A percentile compares a stretch with the other conserved stretches of the same genome.
These are phyloP conservation scores for Brassica incana DNA, from an alignment of 345 rosid genomes.

Conservation along the genomic window DNA sequence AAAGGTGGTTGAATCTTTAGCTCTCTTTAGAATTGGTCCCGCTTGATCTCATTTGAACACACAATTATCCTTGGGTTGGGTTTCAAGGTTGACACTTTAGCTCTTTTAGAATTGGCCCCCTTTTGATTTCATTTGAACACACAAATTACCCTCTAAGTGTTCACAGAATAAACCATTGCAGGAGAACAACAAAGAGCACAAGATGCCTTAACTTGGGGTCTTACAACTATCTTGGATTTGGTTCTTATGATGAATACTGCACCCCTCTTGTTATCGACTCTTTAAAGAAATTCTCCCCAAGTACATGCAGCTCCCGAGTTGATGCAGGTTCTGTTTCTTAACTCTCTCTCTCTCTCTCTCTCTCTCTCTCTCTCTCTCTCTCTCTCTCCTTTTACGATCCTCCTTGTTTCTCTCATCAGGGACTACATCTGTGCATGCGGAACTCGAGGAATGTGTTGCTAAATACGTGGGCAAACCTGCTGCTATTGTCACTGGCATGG, in stretches of 20 bases:
- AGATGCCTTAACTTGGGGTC: slow-evolving; percentile 94
- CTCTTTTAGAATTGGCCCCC: background rate
- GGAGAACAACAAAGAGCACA: slow-evolving; percentile 70
- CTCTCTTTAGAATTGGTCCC: background rate
- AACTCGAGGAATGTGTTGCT: slow-evolving; percentile 83
- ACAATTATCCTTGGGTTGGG: background rate
- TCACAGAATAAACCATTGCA: slow-evolving; percentile 25
- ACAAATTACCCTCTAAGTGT: background rate
- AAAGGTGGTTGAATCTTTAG: background rate
- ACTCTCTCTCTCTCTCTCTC: background rate
- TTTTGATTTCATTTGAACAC: background rate
- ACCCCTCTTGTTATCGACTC: slow-evolving; percentile 85
- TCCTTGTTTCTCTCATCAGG: slow-evolving; percentile 48
- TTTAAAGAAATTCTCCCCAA: slow-evolving; percentile 71
- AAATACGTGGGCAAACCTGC: slow-evolving; percentile 89
- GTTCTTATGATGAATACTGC: slow-evolving; percentile 93
- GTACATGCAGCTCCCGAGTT: slow-evolving; percentile 86
- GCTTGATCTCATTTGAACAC: background rate
- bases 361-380: background rate
- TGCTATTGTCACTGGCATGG: slow-evolving; percentile 90
- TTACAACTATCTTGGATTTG: slow-evolving; percentile 96
- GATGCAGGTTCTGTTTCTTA: slow-evolving; percentile 70
- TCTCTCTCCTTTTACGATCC: background rate
- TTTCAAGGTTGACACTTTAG: background rate
- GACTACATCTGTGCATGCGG: slow-evolving; percentile 69